These are phyloP conservation scores for Ilyonectria robusta DNA, from an alignment of 2,329 filamentous ascomycete genomes.

Conservation along the genomic window DNA sequence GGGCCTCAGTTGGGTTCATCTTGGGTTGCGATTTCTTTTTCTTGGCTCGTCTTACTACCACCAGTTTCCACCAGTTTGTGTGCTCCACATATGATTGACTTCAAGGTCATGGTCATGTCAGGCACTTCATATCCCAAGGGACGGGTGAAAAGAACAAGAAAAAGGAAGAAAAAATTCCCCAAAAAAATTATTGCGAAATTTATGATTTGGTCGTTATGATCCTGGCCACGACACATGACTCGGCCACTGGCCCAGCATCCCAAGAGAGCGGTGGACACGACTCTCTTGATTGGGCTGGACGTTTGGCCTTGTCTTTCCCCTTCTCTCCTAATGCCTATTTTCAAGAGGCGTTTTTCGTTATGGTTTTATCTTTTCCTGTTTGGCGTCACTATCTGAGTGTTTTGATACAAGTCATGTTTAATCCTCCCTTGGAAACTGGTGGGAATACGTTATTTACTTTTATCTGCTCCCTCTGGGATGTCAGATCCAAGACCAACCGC, in stretches of 20 bases:
- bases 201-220: constrained; percentile 23
- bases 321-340: constrained; percentile 45
- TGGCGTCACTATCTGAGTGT: constrained; percentile 32
- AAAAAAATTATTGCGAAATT: neutral
- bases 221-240: constrained; percentile 24
- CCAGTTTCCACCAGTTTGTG: constrained; percentile 36
- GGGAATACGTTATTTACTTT: constrained; percentile 33
- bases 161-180: constrained; percentile 34
- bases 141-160: constrained; percentile 36
- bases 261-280: constrained; percentile 16
- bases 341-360: constrained; percentile 31
- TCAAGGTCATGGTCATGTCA: constrained; percentile 18
- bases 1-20: neutral
- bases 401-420: constrained; percentile 14
- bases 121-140: constrained; percentile 34
- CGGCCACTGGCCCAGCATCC: constrained; percentile 15
- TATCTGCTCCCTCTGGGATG: constrained; percentile 15
- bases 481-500: constrained; percentile 22
- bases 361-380: constrained; percentile 35
- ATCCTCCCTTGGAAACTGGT: constrained; percentile 33
- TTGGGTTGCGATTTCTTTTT: constrained; percentile 13
- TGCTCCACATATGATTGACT: constrained; percentile 19
- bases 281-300: neutral
- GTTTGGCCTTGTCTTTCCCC: constrained; percentile 18
- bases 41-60: constrained; percentile 32